These are phyloP conservation scores for Ramaria rubella DNA, from an alignment of 768 basidiomycete species.

Conservation along the genomic window DNA sequence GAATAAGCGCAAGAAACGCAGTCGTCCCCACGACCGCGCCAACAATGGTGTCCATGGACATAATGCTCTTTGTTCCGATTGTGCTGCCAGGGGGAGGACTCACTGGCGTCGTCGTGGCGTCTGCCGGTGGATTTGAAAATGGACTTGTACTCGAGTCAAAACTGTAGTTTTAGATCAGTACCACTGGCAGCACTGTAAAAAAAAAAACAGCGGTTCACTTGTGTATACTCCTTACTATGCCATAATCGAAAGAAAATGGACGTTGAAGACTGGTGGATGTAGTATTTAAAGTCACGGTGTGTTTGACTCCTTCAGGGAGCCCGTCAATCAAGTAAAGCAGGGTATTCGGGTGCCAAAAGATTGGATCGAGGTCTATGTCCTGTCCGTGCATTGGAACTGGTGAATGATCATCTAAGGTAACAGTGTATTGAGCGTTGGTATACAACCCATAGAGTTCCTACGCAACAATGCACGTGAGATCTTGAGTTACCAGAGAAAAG, in stretches of 20 bases:
- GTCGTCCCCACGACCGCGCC: background rate
- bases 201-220: background rate
- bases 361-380: background rate
- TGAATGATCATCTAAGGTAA: constrained; percentile 23
- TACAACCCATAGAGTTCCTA: constrained; percentile 32
- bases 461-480: constrained; percentile 29
- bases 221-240: constrained; percentile 1
- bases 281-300: background rate
- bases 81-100: no score
- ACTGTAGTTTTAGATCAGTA: background rate
- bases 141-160: background rate
- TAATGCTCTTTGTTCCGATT: no score
- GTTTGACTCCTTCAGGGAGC: background rate
- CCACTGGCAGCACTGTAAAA: background rate
- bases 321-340: constrained; percentile 3
- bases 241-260: constrained; percentile 8
- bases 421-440: constrained; percentile 26
- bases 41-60: background rate
- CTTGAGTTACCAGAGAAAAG: constrained; percentile 23
- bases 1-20: background rate
- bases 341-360: background rate
- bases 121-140: no score
- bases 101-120: background rate
- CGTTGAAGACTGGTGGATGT: background rate
- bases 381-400: constrained; percentile 2